These are phyloP conservation scores for Saccharomyces uvarum DNA, from an alignment of 1,139 yeast species.

Conservation along the genomic window DNA sequence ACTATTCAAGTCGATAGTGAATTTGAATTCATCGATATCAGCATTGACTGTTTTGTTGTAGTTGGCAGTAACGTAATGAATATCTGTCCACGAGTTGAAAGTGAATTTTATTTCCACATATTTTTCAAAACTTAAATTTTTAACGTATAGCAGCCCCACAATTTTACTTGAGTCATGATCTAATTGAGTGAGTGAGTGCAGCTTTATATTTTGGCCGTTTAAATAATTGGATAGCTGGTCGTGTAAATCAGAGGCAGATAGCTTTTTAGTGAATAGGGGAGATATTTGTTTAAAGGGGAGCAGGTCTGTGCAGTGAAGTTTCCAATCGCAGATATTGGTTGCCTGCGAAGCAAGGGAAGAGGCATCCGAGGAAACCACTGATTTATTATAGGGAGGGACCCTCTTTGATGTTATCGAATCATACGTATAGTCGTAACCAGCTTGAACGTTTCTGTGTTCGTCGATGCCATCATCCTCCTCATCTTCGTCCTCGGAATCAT, in stretches of 20 bases:
- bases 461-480: constrained; percentile 6
- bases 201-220: constrained; percentile 24
- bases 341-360: neutral
- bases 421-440: neutral
- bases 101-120: constrained; percentile 28
- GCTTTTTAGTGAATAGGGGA: neutral
- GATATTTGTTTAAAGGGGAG: neutral
- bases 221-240: constrained; percentile 15
- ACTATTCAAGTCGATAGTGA: constrained; percentile 24
- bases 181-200: constrained; percentile 20
- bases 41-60: constrained; percentile 22
- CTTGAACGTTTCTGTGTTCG: constrained; percentile 5
- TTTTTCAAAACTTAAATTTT: constrained; percentile 29
- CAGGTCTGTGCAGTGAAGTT: constrained; percentile 8
- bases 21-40: constrained; percentile 26
- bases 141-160: constrained; percentile 23
- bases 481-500: neutral
- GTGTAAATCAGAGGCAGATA: constrained; percentile 4
- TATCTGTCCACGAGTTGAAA: constrained; percentile 28
- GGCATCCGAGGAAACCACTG: neutral
- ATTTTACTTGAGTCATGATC: constrained; percentile 15
- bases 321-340: constrained; percentile 7
- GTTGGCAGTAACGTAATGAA: constrained; percentile 26
- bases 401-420: neutral
- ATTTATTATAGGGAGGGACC: neutral